A percentile compares a stretch with the other conserved stretches of the same genome.
Conservation (phyloP, 108 stramenopile genomes). For the Nitzschia sp. region DNA sequence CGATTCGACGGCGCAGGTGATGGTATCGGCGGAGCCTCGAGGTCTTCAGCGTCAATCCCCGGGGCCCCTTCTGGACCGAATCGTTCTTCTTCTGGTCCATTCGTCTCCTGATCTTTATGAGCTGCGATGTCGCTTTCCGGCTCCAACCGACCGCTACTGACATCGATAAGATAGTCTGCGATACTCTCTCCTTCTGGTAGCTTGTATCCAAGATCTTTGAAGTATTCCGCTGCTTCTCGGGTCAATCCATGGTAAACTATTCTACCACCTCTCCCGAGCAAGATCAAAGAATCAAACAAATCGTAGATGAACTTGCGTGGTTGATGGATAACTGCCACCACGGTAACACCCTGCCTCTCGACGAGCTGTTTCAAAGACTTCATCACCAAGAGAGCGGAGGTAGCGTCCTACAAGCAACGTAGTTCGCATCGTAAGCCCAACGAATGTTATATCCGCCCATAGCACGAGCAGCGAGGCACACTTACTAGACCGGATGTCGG, state of each 20-base stretch:
- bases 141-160: constrained; percentile 23
- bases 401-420: constrained; percentile 42
- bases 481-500: constrained; percentile 58
- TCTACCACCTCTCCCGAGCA: constrained; percentile 60
- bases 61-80: no score
- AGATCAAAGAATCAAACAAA: constrained; percentile 71
- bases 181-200: constrained; percentile 39
- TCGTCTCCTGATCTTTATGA: not conserved
- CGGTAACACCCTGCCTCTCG: constrained; percentile 52
- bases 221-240: constrained; percentile 25
- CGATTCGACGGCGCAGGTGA: no score
- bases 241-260: constrained; percentile 53
- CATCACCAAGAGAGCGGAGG: constrained; percentile 54
- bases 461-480: no score
- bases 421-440: constrained; percentile 47
- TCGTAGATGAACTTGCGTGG: constrained; percentile 75
- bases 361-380: constrained; percentile 40
- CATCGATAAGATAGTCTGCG: constrained; percentile 53
- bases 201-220: constrained; percentile 25
- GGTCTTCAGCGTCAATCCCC: no score
- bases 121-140: not conserved
- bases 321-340: constrained; percentile 71
- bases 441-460: no score
- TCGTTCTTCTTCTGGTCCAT: no score
- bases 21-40: no score